Percentiles rank a stretch among this genome's conserved stretches.
Conservation (phyloP, 495 filamentous ascomycete genomes). For the Durotheca rogersii region DNA sequence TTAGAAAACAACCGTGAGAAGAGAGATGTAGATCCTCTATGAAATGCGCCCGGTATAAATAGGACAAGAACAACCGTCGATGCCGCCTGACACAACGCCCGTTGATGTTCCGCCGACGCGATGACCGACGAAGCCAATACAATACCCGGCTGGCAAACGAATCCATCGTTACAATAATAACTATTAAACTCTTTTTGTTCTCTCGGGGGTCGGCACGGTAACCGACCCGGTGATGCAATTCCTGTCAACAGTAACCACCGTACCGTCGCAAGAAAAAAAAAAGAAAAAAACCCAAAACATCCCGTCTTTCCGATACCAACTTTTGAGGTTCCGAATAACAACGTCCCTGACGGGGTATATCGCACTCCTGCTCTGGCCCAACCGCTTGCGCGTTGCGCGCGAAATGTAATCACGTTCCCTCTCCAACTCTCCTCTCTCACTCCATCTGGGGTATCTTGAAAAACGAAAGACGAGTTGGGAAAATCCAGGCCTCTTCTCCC, state of each 20-base stretch:
- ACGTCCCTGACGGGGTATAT: constrained; percentile 31
- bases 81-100: constrained; percentile 27
- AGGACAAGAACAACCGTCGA: constrained; percentile 24
- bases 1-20: neutral
- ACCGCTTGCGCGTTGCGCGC: constrained; percentile 30
- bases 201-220: constrained; percentile 23
- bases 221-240: constrained; percentile 13
- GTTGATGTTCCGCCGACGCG: constrained; percentile 18
- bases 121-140: constrained; percentile 23
- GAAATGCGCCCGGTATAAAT: constrained; percentile 12
- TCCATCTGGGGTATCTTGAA: constrained; percentile 37
- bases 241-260: constrained; percentile 13
- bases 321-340: constrained; percentile 30
- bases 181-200: constrained; percentile 29
- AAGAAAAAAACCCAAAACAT: too few species aligned
- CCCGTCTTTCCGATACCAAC: constrained; percentile 21
- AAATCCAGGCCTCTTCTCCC: constrained; percentile 36
- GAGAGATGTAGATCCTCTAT: constrained; percentile 30
- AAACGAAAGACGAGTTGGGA: constrained; percentile 38
- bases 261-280: constrained; percentile 20
- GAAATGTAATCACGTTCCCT: constrained; percentile 23
- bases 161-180: constrained; percentile 30
- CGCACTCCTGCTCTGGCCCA: constrained; percentile 29
- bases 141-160: constrained; percentile 20
- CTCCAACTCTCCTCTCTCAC: too few species aligned